A percentile compares a stretch with the other conserved stretches of the same genome.
Evolutionary conservation across 805 yeast genomes (phyloP).

Genomic region (Barnettozyma vustinii): DNA sequence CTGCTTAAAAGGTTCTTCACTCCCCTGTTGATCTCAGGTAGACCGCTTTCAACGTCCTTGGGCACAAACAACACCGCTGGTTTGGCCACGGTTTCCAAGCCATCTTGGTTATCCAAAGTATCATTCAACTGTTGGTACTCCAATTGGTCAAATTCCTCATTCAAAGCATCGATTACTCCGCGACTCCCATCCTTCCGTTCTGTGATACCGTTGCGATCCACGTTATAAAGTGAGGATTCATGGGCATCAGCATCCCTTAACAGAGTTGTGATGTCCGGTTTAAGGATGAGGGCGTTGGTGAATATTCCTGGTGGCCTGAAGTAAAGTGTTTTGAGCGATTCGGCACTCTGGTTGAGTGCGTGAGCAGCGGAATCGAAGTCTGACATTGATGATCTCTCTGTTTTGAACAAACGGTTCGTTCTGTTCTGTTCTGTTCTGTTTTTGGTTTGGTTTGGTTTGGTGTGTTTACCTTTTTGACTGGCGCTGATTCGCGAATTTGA

Average conservation of each 20-base stretch:
- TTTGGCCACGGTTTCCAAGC: constrained; percentile 1
- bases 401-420: neutral
- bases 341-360: constrained; percentile 13
- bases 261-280: constrained; percentile 49
- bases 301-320: constrained; percentile 58
- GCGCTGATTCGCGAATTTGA: neutral
- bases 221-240: constrained; percentile 46
- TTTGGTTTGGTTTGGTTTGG: neutral
- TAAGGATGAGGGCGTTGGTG: constrained; percentile 53
- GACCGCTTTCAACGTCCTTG: constrained; percentile 12
- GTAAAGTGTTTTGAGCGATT: constrained; percentile 28
- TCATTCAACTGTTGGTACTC: constrained; percentile 25
- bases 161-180: constrained; percentile 31
- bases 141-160: constrained; percentile 30
- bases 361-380: constrained; percentile 10
- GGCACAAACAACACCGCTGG: constrained; percentile 22
- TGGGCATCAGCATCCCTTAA: constrained; percentile 52
- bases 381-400: constrained; percentile 9
- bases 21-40: constrained; percentile 20
- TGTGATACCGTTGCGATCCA: constrained; percentile 33
- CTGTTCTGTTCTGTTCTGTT: neutral
- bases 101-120: constrained; percentile 7
- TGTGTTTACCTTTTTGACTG: neutral
- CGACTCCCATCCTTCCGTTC: constrained; percentile 48
- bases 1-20: constrained; percentile 29